These are phyloP conservation scores for Apophysomyces elegans DNA, from an alignment of 371 early-diverging fungal genomes.

Conservation along the genomic window DNA sequence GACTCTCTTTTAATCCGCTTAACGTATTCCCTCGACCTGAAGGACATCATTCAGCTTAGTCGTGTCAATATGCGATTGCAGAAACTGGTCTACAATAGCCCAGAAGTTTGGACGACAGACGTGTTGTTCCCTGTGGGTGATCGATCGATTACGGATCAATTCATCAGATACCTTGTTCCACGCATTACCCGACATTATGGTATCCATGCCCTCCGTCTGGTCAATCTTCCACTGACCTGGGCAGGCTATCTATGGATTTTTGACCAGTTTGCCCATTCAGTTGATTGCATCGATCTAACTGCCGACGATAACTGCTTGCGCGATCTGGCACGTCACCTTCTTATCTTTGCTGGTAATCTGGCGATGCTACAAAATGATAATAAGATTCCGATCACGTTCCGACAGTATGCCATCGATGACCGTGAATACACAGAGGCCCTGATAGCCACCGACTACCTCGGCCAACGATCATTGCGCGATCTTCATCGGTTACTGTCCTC, in stretches of 20 bases:
- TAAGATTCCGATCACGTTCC: constrained; percentile 47
- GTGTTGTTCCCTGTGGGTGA: constrained; percentile 39
- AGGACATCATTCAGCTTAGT: constrained; percentile 23
- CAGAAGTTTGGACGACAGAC: constrained; percentile 36
- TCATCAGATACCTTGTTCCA: constrained; percentile 31
- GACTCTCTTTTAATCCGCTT: constrained; percentile 15
- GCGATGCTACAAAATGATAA: constrained; percentile 40
- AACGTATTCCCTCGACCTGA: constrained; percentile 15
- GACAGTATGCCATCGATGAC: constrained; percentile 42
- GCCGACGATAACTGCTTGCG: constrained; percentile 17
- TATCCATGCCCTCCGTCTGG: constrained; percentile 32
- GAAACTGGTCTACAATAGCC: constrained; percentile 28
- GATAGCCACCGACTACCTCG: constrained; percentile 27
- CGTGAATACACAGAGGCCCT: constrained; percentile 22
- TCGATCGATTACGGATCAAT: constrained; percentile 37
- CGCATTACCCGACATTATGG: constrained; percentile 47
- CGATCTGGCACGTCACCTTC: constrained; percentile 33
- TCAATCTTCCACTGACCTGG: constrained; percentile 40
- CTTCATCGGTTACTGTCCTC: constrained; percentile 19
- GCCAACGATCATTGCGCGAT: constrained; percentile 25
- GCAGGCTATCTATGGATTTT: constrained; percentile 42
- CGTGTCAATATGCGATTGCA: constrained; percentile 21
- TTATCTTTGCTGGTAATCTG: constrained; percentile 45
- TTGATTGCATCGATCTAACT: constrained; percentile 33
- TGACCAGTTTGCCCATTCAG: constrained; percentile 52